phyloP scores from a whole-genome alignment of 805 yeast species.

The Candida patagonica region DNA sequence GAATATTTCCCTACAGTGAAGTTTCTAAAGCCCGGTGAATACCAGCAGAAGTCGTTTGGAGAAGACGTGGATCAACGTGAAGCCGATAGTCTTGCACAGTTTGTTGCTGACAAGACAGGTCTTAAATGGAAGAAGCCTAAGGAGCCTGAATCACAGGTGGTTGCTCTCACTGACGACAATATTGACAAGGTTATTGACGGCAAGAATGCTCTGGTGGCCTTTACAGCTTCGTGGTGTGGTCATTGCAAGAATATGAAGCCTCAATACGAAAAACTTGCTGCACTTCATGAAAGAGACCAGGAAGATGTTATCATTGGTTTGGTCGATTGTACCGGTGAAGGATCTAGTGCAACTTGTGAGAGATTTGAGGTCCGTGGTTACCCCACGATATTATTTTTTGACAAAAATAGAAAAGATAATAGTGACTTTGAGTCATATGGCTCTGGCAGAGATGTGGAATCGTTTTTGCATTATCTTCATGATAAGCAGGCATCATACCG shows the following conservation, averaged over 20 bases:
- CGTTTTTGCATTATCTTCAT: slow-evolving; percentile 42
- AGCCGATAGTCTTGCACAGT: slow-evolving; percentile 39
- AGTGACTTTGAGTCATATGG: slow-evolving; percentile 43
- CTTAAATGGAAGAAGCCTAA: slow-evolving; percentile 13
- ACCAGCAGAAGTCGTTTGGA: slow-evolving; percentile 36
- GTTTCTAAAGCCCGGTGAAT: slow-evolving; percentile 30
- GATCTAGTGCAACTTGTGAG: slow-evolving; percentile 32
- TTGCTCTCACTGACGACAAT: slow-evolving; percentile 31
- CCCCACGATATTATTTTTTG: slow-evolving; percentile 50
- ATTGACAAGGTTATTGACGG: slow-evolving; percentile 35
- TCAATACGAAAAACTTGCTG: slow-evolving; percentile 40
- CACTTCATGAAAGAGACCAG: slow-evolving; percentile 32
- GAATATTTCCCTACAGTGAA: slow-evolving; percentile 60
- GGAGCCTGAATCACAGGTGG: slow-evolving; percentile 4
- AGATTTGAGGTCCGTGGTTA: slow-evolving; percentile 36
- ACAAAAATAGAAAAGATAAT: slow-evolving; percentile 22
- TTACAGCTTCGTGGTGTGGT: slow-evolving; percentile 54
- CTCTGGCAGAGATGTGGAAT: slow-evolving; percentile 40
- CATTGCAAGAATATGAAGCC: slow-evolving; percentile 49
- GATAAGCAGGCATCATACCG: slow-evolving; percentile 33
- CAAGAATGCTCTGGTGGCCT: slow-evolving; percentile 38
- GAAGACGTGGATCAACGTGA: slow-evolving; percentile 51
- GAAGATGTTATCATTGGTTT: slow-evolving; percentile 35
- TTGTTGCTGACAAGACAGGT: slow-evolving; percentile 34
- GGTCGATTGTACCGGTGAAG: slow-evolving; percentile 40